phyloP scores from a whole-genome alignment of 768 basidiomycete genomes.

The Chalciporus chontae region DNA sequence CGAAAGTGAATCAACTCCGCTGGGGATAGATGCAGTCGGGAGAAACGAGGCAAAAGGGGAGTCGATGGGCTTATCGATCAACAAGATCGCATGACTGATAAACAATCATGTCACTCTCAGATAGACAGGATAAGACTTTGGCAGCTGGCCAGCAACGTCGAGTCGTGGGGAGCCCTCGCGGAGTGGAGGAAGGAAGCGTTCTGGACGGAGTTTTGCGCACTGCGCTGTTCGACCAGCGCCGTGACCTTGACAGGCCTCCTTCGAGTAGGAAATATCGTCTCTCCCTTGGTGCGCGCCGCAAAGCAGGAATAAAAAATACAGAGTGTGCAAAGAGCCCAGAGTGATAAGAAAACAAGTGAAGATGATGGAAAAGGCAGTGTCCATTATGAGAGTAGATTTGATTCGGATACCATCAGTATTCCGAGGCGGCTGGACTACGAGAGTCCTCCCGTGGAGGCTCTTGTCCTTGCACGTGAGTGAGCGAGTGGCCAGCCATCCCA shows the following conservation, averaged over 20 bases:
- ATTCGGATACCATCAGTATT: conserved; percentile 24
- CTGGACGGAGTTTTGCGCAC: conserved; percentile 25
- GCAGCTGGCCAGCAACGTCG: conserved; percentile 37
- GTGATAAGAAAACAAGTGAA: conserved; percentile 28
- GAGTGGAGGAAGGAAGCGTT: conserved; percentile 13
- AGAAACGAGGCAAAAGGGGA: conserved; percentile 26
- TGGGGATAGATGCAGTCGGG: conserved; percentile 18
- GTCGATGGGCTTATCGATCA: conserved; percentile 41
- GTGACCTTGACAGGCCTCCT: conserved; percentile 24
- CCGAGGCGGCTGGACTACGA: conserved; percentile 34
- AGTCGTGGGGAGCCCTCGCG: conserved; percentile 33
- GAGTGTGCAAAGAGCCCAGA: conserved; percentile 30
- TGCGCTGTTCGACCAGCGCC: conserved; percentile 36
- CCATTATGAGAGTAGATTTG: conserved; percentile 20
- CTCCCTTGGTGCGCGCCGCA: conserved; percentile 25
- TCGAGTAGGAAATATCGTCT: conserved; percentile 14
- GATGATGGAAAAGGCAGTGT: conserved; percentile 35
- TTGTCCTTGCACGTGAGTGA: conserved; percentile 56
- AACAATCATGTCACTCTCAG: conserved; percentile 31
- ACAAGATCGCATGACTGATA: conserved; percentile 37
- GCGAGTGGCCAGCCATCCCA: conserved; percentile 43
- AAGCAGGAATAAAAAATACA: conserved; percentile 33
- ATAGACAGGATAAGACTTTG: conserved; percentile 28
- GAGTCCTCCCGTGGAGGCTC: conserved; percentile 63
- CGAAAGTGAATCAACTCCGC: conserved; percentile 27